Evolutionary conservation across 208 protist genomes (phyloP).

Genomic region (Histomonas meleagridis): DNA sequence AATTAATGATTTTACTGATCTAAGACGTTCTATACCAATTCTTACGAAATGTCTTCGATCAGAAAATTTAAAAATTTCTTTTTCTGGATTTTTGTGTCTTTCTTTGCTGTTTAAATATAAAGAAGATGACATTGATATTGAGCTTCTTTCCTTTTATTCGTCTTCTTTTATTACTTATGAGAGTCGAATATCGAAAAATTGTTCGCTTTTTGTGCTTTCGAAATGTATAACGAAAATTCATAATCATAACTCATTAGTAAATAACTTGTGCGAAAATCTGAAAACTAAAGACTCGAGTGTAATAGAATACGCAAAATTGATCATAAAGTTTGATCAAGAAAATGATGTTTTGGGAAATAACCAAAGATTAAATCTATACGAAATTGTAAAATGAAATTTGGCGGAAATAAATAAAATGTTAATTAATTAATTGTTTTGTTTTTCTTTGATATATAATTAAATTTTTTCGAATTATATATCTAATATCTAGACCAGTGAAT

Average conservation of each 20-base stretch:
- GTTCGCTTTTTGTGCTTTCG: not conserved
- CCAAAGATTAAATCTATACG: too few species aligned
- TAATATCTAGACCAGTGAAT: too few species aligned
- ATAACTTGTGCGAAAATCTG: not conserved
- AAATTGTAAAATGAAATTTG: too few species aligned
- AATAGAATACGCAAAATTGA: not conserved
- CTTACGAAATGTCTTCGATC: not conserved
- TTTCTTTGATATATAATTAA: too few species aligned
- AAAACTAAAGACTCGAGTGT: not conserved
- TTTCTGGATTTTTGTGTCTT: not conserved
- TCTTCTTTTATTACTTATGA: not conserved
- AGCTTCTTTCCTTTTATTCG: not conserved
- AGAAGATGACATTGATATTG: not conserved
- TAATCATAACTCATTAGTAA: not conserved
- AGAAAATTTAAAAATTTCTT: not conserved
- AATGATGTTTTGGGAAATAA: too few species aligned
- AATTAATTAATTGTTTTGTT: too few species aligned
- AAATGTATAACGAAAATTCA: not conserved
- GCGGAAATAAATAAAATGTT: too few species aligned
- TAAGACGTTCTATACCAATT: not conserved
- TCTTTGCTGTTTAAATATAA: not conserved
- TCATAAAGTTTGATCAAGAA: not conserved
- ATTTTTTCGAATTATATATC: too few species aligned
- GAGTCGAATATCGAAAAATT: not conserved
- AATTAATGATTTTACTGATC: too few species aligned